Base-by-base conservation (phyloP, 768 basidiomycete species). In the Suillus subluteus region DNA sequence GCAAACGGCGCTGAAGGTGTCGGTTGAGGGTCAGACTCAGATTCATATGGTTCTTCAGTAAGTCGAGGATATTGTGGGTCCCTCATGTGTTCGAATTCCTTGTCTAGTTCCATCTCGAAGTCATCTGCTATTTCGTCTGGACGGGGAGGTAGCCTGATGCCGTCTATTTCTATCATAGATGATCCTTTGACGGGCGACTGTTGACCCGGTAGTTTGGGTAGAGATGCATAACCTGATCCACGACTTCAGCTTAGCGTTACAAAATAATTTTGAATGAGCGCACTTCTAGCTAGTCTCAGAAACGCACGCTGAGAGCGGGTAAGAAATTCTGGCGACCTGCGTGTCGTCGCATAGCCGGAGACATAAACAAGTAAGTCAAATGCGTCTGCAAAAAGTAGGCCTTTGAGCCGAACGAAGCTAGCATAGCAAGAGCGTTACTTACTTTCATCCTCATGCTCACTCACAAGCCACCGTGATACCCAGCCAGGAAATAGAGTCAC, bases 291-390 rank as follows among this genome's bases (percentile, higher is more conserved):
- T 41, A 96, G 75, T 15, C 83, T 83, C 46, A 95, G 81, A 70
- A 96, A 91, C 1, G 92, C 87, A 16, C 86, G 83, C 67, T 95
- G 94, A 1, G 92, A 87, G 6, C 94, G 88, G 64, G 88, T 89
- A 1, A 88, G 84, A 54, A 82, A 79, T 63, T 89, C 89, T 3
- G 86, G 82, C 1, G 86, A 81, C 52, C 87, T 84, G 52, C 86
- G 80, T 58, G 82, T 86, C 18, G 88, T 82, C 0, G 91, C 93
- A 70, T 88, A 94, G 0, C 95, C 95, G 16, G 93, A 92, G 9
- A 94, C 81, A 58, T 87, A 90, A 0, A 95, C 79, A 52, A 91
- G 88, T 4, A 96, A 76, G 62, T 90, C 87, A 70, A 94, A 95
- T 4, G 87, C 77, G 52, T 79, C 87, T 86, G 64, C 15, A 52